Base-by-base conservation (phyloP, 352 stramenopile genomes). In the Blastocystis sp. region DNA sequence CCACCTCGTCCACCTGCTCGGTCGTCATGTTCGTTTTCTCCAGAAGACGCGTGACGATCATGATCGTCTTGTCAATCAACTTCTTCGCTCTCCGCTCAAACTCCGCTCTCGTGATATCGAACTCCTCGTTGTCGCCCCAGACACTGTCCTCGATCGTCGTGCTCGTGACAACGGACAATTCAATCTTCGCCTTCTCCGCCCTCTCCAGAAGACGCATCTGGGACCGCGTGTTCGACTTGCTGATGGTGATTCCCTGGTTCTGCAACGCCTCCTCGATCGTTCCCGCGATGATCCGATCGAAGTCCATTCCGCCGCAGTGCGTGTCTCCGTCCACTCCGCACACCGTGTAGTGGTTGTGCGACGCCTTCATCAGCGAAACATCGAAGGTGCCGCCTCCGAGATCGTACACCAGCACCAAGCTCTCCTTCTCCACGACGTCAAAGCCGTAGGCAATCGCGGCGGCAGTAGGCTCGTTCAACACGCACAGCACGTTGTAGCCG, bases 1-100 rank as follows among this genome's bases (percentile, higher is more conserved):
- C 95, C 81, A 99, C 95, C 90, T 98, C 94, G 80, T 99, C 93
- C 43, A 99, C 95, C 89, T 99, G 95, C 69, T 89, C 93, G 92
- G 98, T 98, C 89, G 94, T 94, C 77, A 99, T 89, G 76, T 94
- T 92, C 45, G 95, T 93, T 91, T 99, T 96, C 90, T 98, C 92
- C 82, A 99, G 92, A 62, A 98, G 95, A 89, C 96, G 96, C 88
- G 94, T 91, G 11, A 98, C 96, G 10, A 96, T 96, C 66, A 89
- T 92, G 10, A 99, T 93, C 11, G 96, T 99, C 94, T 98, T 98
- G 92, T 98, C 98, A 93, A 99, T 98, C 79, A 98, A 90, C 89
- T 98, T 95, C 65, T 96, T 93, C 92, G 98, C 98, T 21, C 99
- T 92, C 91, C 98, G 95, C 92, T 99, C 96, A 90, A 99, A 99